Base-by-base conservation (phyloP, 2,329 filamentous ascomycete species). In the Aspergillus quadricinctus region DNA sequence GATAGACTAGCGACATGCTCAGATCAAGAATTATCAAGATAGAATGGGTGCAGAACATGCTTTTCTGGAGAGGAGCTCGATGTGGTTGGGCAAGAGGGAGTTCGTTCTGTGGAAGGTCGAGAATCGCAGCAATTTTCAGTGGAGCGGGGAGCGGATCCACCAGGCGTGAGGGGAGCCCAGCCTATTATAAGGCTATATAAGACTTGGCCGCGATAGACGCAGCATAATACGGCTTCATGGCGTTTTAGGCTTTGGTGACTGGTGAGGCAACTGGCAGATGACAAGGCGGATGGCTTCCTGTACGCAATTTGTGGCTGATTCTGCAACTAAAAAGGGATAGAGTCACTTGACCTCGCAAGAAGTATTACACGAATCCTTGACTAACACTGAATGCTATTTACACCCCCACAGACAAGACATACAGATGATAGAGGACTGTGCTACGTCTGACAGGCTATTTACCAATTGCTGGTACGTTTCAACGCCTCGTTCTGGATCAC, bases 401-500 rank as follows among this genome's bases (percentile, higher is more conserved):
- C 40, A 27, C 23, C 43, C 43, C 43, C 43, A 50, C 29, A 25
- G 28, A 25, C 35, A 14, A 21, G 14, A 37, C 25, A 29, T 48
- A 19, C 53, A 46, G 28, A 54, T 52, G 31, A 48, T 57, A 45
- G 43, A 43, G 43, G 37, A 52, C 48, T 40, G n/a, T 49, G 23
- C 27, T 25, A 37, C 50, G 21, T 14, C 29, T 25, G 41, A 29
- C 25, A 14, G 11, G 9, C 49, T 27, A 23, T 51, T 60, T 65
- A 75, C 73, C 73, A 75, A 61, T 78, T 70, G 62, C 66, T 67
- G 57, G 71, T 74, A 53, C 70, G 74, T 68, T 78, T 78, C 54
- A 77, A 59, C 3, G 62, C 63, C 64, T 79, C 71, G 66, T 96
- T 96, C 78, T 96, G 90, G 51, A 96, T 78, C 35, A 87, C 75